Base-by-base conservation (phyloP, 1,284 basidiomycete species). In the Amylostereum areolatum region DNA sequence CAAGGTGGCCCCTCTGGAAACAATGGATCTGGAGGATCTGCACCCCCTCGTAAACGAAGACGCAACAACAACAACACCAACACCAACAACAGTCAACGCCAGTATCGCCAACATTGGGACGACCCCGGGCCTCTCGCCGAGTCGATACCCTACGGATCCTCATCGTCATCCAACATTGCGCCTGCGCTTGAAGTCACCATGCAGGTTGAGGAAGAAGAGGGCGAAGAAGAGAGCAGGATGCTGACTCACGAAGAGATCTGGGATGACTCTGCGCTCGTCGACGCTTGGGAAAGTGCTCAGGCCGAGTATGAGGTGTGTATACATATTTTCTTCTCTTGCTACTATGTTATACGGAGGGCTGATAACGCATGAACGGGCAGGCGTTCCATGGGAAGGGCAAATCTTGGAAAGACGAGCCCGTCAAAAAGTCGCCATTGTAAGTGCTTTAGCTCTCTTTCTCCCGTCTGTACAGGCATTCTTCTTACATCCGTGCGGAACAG, bases 211-310 rank as follows among this genome's bases (percentile, higher is more conserved):
- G 47, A 49, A 12, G 46, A 42, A n/a, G 52, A 50, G 5, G 68
- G 68, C 7, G 67, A 70, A 44, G 74, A 77, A 42, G 75, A 81
- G 58, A 80, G 78, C 55, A 71, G 81, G 45, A 73, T 79, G 50
- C 71, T 89, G 49, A 81, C 81, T 4, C 74, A 83, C 36, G 76
- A 81, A 45, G 88, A 90, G 59, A 80, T 89, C 36, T 90, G 87
- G 87, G 88, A 91, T 56, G 87, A 91, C 60, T 84, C 85, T 37
- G 86, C 84, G 3, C 74, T 91, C 50, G 77, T 90, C 40, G 74
- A 84, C 47, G 88, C 87, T 25, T 90, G 88, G 88, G 76, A 89
- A 61, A 81, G 87, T 52, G 88, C 87, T 18, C 78, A 74, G 54
- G 85, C 85, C 50, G 88, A 90, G 60, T 90, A 89, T 55, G 75